Percentiles rank a stretch among this genome's conserved stretches.
Evolutionary conservation across 352 stramenopile genomes (phyloP).

Genomic region (Plasmopara viticola): DNA sequence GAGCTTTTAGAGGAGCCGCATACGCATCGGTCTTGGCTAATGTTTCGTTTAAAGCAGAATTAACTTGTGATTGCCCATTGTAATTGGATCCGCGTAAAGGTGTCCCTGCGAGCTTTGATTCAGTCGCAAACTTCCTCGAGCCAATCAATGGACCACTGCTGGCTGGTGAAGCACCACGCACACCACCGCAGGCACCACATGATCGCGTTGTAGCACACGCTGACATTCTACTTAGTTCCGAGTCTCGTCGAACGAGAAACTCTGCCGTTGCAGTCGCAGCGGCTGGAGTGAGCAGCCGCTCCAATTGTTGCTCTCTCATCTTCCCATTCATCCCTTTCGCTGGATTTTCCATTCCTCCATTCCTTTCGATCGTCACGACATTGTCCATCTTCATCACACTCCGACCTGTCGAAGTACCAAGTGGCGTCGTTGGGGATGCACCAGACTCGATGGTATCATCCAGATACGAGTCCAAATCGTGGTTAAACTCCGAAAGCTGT

Average conservation of each 20-base stretch:
- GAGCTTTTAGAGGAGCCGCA: not conserved
- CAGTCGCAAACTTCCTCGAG: slow-evolving; percentile 30
- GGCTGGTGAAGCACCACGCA: slow-evolving; percentile 6
- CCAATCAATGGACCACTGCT: slow-evolving; percentile 1
- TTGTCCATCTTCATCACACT: slow-evolving; percentile 33
- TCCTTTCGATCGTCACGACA: slow-evolving; percentile 6
- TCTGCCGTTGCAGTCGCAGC: slow-evolving; percentile 13
- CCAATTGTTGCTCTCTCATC: slow-evolving; percentile 34
- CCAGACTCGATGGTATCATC: slow-evolving; percentile 50
- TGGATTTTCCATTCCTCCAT: slow-evolving; percentile 7
- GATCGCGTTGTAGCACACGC: slow-evolving; percentile 9
- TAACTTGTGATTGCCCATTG: slow-evolving; percentile 8
- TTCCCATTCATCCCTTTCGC: not conserved
- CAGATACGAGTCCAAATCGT: slow-evolving; percentile 68
- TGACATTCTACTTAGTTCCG: slow-evolving; percentile 4
- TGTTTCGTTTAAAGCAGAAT: not conserved
- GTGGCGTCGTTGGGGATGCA: slow-evolving; percentile 40
- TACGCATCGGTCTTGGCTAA: slow-evolving; percentile 1
- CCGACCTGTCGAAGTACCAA: slow-evolving; percentile 16
- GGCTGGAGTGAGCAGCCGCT: slow-evolving; percentile 26
- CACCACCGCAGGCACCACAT: slow-evolving; percentile 13
- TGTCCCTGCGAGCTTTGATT: slow-evolving; percentile 30
- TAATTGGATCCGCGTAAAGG: slow-evolving; percentile 18
- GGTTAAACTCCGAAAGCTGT: slow-evolving; percentile 59
- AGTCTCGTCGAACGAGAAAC: slow-evolving; percentile 33